Percentiles rank a stretch among this genome's conserved stretches.
Conservation (phyloP, 2,329 filamentous ascomycete species). For the Rhytidhysteron rufulum region DNA sequence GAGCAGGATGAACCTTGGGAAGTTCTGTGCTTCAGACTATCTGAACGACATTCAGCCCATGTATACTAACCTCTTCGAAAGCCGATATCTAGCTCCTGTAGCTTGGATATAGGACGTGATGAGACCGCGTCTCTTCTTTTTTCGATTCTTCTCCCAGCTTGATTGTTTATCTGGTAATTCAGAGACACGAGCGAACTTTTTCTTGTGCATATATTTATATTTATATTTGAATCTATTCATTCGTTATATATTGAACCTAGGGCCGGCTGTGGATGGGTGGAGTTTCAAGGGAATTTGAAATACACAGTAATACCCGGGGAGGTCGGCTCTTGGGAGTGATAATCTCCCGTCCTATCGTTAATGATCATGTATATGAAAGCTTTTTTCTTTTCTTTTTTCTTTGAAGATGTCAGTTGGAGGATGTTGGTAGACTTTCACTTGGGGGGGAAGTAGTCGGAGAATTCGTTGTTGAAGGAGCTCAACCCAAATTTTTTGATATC, state of each 20-base stretch:
- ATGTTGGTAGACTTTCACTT: no score
- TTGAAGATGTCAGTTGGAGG: no score
- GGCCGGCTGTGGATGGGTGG: neutral
- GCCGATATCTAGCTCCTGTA: constrained; percentile 15
- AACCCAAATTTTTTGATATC: no score
- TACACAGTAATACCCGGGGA: neutral
- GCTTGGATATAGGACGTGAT: constrained; percentile 29
- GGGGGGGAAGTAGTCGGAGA: no score
- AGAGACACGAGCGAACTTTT: neutral
- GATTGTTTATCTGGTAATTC: neutral
- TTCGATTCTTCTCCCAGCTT: no score
- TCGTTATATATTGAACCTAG: neutral
- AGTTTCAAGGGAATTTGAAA: neutral
- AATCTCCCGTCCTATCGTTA: constrained; percentile 1
- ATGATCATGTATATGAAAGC: no score
- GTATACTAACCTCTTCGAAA: constrained; percentile 20
- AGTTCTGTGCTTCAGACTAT: constrained; percentile 79
- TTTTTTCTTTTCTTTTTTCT: no score
- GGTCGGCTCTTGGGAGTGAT: neutral
- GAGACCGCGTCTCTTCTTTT: constrained; percentile 2
- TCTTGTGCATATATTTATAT: constrained; percentile 4
- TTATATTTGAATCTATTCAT: neutral
- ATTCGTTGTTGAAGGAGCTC: no score
- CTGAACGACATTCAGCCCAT: constrained; percentile 72
- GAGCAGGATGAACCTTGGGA: constrained; percentile 63